Evolutionary conservation across 805 yeast genomes (phyloP), one percentile per base, ranked within the genome.

Genomic region (Spathaspora boniae): DNA sequence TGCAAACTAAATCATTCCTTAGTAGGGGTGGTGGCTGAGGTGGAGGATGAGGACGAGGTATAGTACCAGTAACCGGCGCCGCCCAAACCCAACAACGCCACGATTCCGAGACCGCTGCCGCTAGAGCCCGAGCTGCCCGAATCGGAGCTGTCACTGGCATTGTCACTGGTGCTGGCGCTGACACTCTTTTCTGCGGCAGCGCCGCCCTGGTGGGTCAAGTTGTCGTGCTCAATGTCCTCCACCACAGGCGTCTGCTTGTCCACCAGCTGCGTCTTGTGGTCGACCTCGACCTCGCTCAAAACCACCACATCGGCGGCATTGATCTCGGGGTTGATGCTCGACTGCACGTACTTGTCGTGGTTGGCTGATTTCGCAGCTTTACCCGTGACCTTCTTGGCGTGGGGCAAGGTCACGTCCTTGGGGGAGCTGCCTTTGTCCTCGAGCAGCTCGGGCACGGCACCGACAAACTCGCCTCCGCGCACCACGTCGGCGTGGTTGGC

Each of bases 401-500:
- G 40, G 9, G 38, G 38, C 11, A 30, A 39, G 5, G 55, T 43
- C 11, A 50, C 54, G 36, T 63, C 68, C 29, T 62, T 60, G 4
- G 72, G 70, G 7, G 42, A 46, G 30, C 60, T 52, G 3, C 62
- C 68, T 12, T 58, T 53, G 50, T 63, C 70, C 29, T 64, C 64
- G 27, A 65, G 51, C 34, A 51, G 55, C 41, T 62, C 72, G 4
- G 68, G 68, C 38, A 62, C 69, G 7, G 48, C 56, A 18, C 43
- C 42, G 15, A 68, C 72, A 2, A 51, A 28, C 42, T 65, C 72
- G 11, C 73, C 73, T 3, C 70, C 71, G 37, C 63, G 70, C 18
- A 65, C 54, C 8, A 68, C 73, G 17, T 45, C 34, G 21, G 73
- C 69, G 25, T 50, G 48, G 37, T 64, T 65, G 30, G 70, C 72